Evolutionary conservation across 1,284 basidiomycete genomes (phyloP).

Genomic region (Cutaneotrichosporon dermatis): DNA sequence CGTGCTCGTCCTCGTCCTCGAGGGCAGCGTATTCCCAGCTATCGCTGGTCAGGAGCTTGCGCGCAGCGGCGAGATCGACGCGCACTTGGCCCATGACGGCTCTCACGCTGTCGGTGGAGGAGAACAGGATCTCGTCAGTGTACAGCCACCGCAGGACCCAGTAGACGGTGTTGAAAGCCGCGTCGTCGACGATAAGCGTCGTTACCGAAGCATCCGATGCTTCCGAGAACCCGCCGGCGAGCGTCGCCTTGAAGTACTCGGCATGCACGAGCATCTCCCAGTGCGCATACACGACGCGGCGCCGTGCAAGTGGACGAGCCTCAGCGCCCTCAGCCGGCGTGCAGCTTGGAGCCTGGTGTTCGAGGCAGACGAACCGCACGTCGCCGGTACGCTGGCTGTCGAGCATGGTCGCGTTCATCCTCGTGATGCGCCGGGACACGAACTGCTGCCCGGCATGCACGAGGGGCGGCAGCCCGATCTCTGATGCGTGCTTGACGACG

Average conservation of each 20-base stretch:
- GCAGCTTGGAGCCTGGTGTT: constrained; percentile 38
- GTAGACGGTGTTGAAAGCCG: constrained; percentile 74
- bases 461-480: constrained; percentile 36
- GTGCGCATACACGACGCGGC: constrained; percentile 67
- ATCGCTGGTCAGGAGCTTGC: constrained; percentile 12
- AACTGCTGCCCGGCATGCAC: constrained; percentile 59
- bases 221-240: constrained; percentile 67
- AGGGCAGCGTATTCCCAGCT: constrained; percentile 14
- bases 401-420: constrained; percentile 25
- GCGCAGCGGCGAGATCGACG: constrained; percentile 18
- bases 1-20: constrained; percentile 8
- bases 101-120: constrained; percentile 53
- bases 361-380: constrained; percentile 65
- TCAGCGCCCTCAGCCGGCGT: neutral
- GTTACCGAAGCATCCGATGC: constrained; percentile 35
- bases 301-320: constrained; percentile 18
- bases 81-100: constrained; percentile 24
- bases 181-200: constrained; percentile 70
- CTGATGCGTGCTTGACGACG: constrained; percentile 61
- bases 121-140: constrained; percentile 56
- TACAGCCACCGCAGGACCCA: constrained; percentile 68
- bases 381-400: constrained; percentile 51
- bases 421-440: constrained; percentile 7
- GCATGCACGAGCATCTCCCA: constrained; percentile 66
- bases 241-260: constrained; percentile 76